Base-by-base conservation (phyloP, 1,284 basidiomycete species). In the Cryptococcus neoformans region DNA sequence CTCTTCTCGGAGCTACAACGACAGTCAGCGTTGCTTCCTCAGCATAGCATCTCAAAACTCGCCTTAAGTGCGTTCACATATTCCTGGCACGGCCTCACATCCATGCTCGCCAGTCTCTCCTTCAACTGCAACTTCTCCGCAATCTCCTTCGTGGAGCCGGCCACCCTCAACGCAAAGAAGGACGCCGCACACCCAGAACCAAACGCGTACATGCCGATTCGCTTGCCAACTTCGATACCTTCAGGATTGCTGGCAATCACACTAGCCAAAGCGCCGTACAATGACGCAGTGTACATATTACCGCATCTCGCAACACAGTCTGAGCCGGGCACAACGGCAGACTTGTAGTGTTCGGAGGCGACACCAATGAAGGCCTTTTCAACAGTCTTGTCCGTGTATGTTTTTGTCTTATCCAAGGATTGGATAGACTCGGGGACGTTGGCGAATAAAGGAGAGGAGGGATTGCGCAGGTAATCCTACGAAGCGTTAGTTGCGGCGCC, bases 231-330 rank as follows among this genome's bases (percentile, higher is more conserved):
- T 57, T 92, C 79, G 60, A 86, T 80, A n/a, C 82, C 78, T 7
- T 88, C 85, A 63, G 85, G 83, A 45, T 89, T 83, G 46, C 82
- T 82, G 53, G 88, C 83, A 49, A 96, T 72, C 38, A 95, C 80
- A 12, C 87, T 90, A 38, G 92, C 90, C 59, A 99, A 85, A 64
- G 91, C 93, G 55, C 92, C 92, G 76, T 95, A 98, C 35, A 99
- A 82, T 46, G 92, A 94, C n/a, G 89, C 95, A 21, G 95, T 94
- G 84, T 99, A 98, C 90, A 95, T 96, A 85, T 99, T 98, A 14
- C 95, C 95, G 70, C 93, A 86, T 53, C 90, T 86, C 74, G 85
- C 85, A 52, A 91, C 90, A 80, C 87, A 88, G 62, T 86, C 84
- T 83, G 92, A 91, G 34, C 81, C 83, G 6, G 90, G 88, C 60